Evolutionary conservation across 176 grass and related monocot species (phyloP).

Genomic region (Puya raimondii): DNA sequence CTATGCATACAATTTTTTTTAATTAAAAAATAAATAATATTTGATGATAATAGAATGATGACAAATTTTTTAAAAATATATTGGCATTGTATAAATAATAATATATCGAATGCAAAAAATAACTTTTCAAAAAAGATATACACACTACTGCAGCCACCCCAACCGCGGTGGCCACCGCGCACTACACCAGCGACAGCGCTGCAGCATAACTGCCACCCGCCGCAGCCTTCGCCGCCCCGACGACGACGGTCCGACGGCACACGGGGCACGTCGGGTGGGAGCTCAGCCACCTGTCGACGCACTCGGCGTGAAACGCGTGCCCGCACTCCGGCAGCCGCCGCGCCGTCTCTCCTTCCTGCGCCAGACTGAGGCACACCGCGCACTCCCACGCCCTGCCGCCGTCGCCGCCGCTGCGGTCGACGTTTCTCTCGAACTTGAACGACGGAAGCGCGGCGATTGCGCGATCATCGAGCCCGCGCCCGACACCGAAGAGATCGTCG

Average conservation of each 20-base stretch:
- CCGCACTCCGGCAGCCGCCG: constrained; percentile 39
- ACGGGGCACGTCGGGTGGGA: constrained; percentile 39
- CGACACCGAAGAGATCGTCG: too few relatives aligned
- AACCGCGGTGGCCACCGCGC: too few relatives aligned
- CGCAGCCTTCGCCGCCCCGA: neutral
- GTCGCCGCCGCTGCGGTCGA: constrained; percentile 17
- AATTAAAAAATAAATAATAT: too few relatives aligned
- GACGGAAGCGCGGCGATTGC: constrained; percentile 50
- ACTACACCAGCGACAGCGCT: too few relatives aligned
- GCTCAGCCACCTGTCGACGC: constrained; percentile 46
- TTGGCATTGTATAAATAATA: too few relatives aligned
- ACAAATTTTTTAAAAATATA: too few relatives aligned
- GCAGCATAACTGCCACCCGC: too few relatives aligned
- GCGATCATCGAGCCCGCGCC: constrained; percentile 9
- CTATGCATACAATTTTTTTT: too few relatives aligned
- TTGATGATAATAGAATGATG: too few relatives aligned
- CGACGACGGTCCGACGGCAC: constrained; percentile 39
- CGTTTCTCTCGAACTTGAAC: constrained; percentile 10
- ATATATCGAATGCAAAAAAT: too few relatives aligned
- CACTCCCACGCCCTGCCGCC: constrained; percentile 27
- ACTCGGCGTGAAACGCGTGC: constrained; percentile 46
- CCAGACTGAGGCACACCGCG: constrained; percentile 36
- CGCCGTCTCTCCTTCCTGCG: constrained; percentile 41
- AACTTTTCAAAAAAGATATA: too few relatives aligned
- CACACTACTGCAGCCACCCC: too few relatives aligned